Base-by-base conservation (phyloP, 345 rosid genomes). In the Linum tenue region DNA sequence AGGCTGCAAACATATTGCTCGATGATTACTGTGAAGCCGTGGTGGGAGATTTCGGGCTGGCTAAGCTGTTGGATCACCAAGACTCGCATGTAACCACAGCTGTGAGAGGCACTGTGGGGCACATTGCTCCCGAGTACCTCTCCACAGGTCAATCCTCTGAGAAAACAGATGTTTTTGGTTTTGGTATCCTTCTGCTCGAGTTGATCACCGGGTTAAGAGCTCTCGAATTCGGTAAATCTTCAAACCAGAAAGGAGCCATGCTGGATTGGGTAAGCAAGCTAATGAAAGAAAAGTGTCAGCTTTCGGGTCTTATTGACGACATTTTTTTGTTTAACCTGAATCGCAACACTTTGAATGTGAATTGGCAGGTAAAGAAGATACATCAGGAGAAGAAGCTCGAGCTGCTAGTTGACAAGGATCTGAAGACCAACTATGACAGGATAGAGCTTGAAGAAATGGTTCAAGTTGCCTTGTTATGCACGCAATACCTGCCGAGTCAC, bases 81-180 rank as follows among this genome's bases (percentile, higher is more conserved):
- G 96, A 91, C 16, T 90, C 97, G 0, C 97, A 91, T 37, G 95
- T 91, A 38, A 91, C 99, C 63, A 91, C 96, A 0, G 92, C 99
- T 4, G 96, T 95, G 70, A 87, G 96, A 60, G 99, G 96, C 42
- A 91, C 96, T 5, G 97, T 88, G 1, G 97, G 99, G 37, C 99
- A 95, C 69, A 95, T 95, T 22, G 96, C 97, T 14, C 95, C 96
- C 0, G 97, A 95, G 72, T 95, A 95, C 72, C 85, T 95, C 42
- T 95, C 95, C 15, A 91, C 97, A 0, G 95, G 95, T 36, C 99
- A 95, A 66, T 91, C 99, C 62, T 91, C 96, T 0, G 97, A 89
- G 80, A 95, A 95, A 82, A 95, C 99, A 9, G 95, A 95, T 72
- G 95, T 95, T 69, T 94, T 91, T 11, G 90, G 97, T 55, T 91